Base-by-base conservation (phyloP, 78 protist species). In the Tieghemostelium lacteum region DNA sequence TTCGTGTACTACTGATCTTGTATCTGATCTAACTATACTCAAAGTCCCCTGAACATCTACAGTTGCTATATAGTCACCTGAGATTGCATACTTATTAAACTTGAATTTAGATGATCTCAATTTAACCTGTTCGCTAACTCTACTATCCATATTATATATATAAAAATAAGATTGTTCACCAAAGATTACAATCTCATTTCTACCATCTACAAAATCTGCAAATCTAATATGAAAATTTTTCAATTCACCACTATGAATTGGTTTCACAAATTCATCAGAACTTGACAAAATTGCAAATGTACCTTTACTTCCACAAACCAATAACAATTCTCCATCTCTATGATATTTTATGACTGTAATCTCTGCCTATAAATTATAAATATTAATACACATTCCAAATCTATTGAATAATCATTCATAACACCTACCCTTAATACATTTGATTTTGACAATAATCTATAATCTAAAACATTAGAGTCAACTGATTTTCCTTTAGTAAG, bases 41-140 rank as follows among this genome's bases (percentile, higher is more conserved):
- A 66, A 54, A 33, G 62, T 78, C 26, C 88, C 65, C 19, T 57
- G 22, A 37, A 75, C 49, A n/a, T 78, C 88, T n/a, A 45, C n/a
- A 45, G 66, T 78, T 50, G 76, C 57, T 66, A 37, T 66, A 40
- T 78, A 54, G 12, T 66, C 55, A n/a, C 36, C 22, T 24, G 88
- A 78, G 4, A 78, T 71, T 14, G 66, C 39, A 20, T 49, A 52
- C 55, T 34, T 33, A 29, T 66, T 52, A 28, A 78, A 66, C 19
- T 45, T 17, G 28, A 66, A 66, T 28, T 66, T 45, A 33, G 10
- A 2, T 49, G 14, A 3, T 3, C n/a, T 42, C 12, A 5, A n/a
- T 40, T 39, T 2, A 3, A 14, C 33, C 40, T 52, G 12, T 31
- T 12, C 29, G 16, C 0, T 58, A 16, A 10, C 4, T 4, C 8